These are phyloP conservation scores for Aspergillus phoenicis DNA, from an alignment of 2,329 filamentous ascomycete genomes.

Conservation along the genomic window DNA sequence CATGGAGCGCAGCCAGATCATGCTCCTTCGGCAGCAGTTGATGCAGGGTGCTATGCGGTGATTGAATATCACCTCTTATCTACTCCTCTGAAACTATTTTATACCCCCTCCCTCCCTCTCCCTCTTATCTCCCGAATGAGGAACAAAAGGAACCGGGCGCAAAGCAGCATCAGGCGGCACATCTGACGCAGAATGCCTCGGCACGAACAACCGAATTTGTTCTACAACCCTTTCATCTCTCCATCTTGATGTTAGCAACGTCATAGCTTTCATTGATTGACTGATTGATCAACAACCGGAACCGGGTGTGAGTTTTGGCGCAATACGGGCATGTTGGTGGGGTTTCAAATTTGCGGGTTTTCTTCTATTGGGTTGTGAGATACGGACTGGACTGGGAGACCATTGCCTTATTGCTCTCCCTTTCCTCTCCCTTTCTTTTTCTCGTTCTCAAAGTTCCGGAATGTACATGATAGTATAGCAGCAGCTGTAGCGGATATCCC, in stretches of 20 bases:
- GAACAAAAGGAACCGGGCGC: background rate
- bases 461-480: slow-evolving; percentile 2
- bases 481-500: slow-evolving; percentile 7
- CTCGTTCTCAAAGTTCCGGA: background rate
- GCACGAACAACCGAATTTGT: no score
- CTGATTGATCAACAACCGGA: background rate
- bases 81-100: background rate
- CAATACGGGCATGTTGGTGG: background rate
- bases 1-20: slow-evolving; percentile 74
- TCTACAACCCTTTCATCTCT: background rate
- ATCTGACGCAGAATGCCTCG: no score
- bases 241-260: background rate
- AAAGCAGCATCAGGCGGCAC: background rate
- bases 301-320: background rate
- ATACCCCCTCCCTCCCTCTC: background rate
- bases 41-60: slow-evolving; percentile 45
- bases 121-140: background rate
- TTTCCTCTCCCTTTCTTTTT: background rate
- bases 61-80: background rate
- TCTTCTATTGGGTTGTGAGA: no score
- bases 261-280: background rate
- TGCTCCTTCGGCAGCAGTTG: slow-evolving; percentile 71
- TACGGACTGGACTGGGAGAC: no score
- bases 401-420: background rate
- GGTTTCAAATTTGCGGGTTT: background rate